Evolutionary conservation across 1,284 basidiomycete genomes (phyloP), one percentile per base, ranked within the genome.

Genomic region (Pisolithus thermaeus): DNA sequence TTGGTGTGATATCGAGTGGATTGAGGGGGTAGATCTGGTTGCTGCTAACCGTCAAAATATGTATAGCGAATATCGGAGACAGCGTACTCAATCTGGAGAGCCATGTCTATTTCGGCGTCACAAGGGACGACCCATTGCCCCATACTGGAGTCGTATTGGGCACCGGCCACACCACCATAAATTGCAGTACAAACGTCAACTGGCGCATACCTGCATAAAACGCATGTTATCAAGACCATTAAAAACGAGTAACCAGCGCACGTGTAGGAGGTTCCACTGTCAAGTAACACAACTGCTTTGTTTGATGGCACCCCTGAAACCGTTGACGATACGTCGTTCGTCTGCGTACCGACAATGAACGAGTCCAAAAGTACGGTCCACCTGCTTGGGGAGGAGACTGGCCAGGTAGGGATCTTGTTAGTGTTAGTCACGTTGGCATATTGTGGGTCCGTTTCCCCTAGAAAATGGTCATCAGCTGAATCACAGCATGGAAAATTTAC

Each of bases 221-320:
- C 0, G 39, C 25, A 47, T 43, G 9, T 22, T 28, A 14, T 35
- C 58, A 37, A 12, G 6, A 39, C 54, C 47, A 43, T 45, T 49
- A 50, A 49, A 41, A 48, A 43, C 30, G 30, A 47, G 46, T 22
- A 52, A 39, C 25, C 27, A 8, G 73, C 86, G 54, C 62, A 88
- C 86, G 84, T 81, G 64, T 81, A 88, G 3, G 87, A 88, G 12
- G 87, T 84, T 14, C 88, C 88, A 56, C 79, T 90, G 64, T 91
- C 87, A 50, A 91, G 73, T 32, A 87, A 71, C 18, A 79, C 77
- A 42, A 90, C 85, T 14, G 85, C 86, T 59, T 81, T 83, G 59
- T 82, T 79, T 25, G 71, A 70, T 7, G 87, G 85, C 1, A 77
- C 86, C 28, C 71, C 72, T 5, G 65, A 43, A n/a, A 89, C 78